A percentile compares a stretch with the other conserved stretches of the same genome.
Evolutionary conservation across 345 rosid species (phyloP).

Genomic region (Hevea brasiliensis): DNA sequence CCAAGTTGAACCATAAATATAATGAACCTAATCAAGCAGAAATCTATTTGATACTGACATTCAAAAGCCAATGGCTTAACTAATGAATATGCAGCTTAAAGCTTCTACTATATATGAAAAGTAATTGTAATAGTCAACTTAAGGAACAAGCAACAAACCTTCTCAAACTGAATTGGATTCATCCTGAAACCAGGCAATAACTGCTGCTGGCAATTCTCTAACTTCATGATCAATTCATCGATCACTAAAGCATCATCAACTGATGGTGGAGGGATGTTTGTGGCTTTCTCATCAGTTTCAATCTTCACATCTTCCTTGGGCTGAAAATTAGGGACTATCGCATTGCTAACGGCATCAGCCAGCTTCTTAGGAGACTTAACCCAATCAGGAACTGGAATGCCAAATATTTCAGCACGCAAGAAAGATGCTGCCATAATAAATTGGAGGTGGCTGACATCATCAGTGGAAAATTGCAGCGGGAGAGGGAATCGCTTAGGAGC

Average conservation of each 20-base stretch:
- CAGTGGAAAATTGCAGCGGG: constrained; percentile 64
- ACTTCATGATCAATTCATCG: constrained; percentile 43
- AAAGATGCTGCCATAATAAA: constrained; percentile 75
- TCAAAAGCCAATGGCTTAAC: neutral
- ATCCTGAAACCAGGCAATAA: constrained; percentile 55
- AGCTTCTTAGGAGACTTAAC: constrained; percentile 53
- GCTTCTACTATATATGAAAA: neutral
- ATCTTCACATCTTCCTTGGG: constrained; percentile 61
- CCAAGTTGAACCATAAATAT: neutral
- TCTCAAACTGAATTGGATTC: constrained; percentile 73
- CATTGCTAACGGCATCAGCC: constrained; percentile 56
- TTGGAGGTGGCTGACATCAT: constrained; percentile 65
- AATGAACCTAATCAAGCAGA: neutral
- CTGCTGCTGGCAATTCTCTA: constrained; percentile 45
- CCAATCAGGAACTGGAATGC: constrained; percentile 83
- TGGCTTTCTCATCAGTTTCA: constrained; percentile 67
- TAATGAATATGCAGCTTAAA: neutral
- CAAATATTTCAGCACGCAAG: constrained; percentile 89
- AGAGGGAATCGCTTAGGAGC: constrained; percentile 96
- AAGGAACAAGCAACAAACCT: constrained; percentile 46
- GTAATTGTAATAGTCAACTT: too few relatives aligned
- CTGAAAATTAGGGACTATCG: constrained; percentile 65
- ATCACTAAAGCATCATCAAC: constrained; percentile 59
- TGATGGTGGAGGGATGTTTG: constrained; percentile 41
- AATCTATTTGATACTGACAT: neutral